These are phyloP conservation scores for Pseudoscleropodium purum DNA, from an alignment of 225 moss, liverwort and hornwort genomes.

Conservation along the genomic window DNA sequence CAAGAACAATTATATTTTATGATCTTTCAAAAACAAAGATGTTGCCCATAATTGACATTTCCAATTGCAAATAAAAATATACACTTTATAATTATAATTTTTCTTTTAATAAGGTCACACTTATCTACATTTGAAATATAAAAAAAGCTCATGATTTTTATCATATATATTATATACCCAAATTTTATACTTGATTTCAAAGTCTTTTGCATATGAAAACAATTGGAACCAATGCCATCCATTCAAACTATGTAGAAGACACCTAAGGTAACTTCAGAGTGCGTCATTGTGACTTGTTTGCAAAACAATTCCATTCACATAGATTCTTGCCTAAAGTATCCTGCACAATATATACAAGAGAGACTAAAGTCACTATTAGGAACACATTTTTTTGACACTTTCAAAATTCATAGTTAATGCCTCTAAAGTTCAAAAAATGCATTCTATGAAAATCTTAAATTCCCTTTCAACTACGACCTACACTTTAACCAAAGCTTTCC, in stretches of 20 bases:
- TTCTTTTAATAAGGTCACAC: not conserved
- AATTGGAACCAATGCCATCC: not conserved
- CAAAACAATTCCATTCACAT: not conserved
- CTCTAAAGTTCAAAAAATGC: not conserved
- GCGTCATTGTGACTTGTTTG: not conserved
- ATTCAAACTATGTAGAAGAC: not conserved
- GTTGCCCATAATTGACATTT: too few species aligned
- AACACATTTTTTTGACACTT: rapidly evolving
- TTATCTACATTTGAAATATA: not conserved
- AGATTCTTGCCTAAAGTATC: not conserved
- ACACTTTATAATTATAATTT: not conserved
- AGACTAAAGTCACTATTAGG: too few species aligned
- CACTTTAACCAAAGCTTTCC: not conserved
- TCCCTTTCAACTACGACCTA: not conserved
- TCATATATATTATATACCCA: not conserved
- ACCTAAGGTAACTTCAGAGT: too few species aligned
- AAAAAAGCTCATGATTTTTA: not conserved
- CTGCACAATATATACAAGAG: not conserved
- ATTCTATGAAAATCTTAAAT: not conserved
- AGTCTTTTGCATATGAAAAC: not conserved
- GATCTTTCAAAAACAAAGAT: too few species aligned
- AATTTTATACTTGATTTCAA: not conserved
- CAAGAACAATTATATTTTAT: not conserved
- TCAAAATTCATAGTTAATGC: not conserved
- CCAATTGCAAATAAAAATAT: not conserved